Evolutionary conservation across 2,329 filamentous ascomycete species (phyloP).

Genomic region (Xylaria sp.): DNA sequence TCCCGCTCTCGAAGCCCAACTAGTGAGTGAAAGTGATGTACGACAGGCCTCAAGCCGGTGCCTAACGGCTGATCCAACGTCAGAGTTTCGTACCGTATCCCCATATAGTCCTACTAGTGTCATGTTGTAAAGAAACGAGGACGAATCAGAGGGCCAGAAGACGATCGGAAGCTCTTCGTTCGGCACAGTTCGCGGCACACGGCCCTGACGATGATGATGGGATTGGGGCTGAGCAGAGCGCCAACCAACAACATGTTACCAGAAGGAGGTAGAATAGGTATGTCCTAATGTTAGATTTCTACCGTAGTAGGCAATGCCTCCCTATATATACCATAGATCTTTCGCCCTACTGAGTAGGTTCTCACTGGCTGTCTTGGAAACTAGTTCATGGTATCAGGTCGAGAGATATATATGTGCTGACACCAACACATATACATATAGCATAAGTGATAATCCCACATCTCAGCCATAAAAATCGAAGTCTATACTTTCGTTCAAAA

Average conservation of each 20-base stretch:
- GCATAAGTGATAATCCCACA: too few species aligned
- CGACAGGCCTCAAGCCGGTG: not conserved
- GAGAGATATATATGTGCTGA: too few species aligned
- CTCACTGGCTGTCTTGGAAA: too few species aligned
- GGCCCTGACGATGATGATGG: not conserved
- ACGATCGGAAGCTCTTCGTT: not conserved
- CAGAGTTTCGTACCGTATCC: conserved; percentile 6
- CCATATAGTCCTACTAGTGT: not conserved
- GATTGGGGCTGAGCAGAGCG: conserved; percentile 10
- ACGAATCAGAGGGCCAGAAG: conserved; percentile 14
- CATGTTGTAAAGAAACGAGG: not conserved
- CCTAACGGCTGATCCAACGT: not conserved
- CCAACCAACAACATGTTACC: not conserved
- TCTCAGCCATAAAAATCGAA: not conserved
- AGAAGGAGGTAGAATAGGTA: too few species aligned
- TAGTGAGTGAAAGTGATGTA: not conserved
- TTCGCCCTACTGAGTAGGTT: too few species aligned
- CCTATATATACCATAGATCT: too few species aligned
- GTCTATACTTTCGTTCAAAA: not conserved
- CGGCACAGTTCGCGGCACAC: conserved; percentile 11
- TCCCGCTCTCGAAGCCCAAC: not conserved
- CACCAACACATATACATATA: too few species aligned
- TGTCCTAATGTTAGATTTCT: too few species aligned
- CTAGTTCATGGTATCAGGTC: too few species aligned
- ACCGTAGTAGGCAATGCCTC: too few species aligned